Conservation (phyloP, 345 rosid species). For the Brassica incana region DNA sequence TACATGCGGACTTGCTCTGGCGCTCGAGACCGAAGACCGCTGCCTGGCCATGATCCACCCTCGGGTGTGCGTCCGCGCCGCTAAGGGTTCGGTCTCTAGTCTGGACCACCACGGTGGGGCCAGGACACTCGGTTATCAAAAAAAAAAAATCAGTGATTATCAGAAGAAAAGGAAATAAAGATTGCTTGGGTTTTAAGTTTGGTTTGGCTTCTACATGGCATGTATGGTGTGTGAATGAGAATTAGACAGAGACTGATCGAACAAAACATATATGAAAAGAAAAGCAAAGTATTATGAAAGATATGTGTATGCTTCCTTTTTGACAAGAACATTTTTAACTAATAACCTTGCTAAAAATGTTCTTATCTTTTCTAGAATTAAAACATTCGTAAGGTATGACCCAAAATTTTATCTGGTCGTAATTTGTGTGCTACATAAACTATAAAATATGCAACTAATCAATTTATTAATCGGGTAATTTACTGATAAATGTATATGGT, state of each 20-base stretch:
- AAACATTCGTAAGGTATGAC: not conserved
- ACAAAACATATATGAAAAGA: conserved; percentile 20
- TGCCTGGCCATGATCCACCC: no score
- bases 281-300: conserved; percentile 44
- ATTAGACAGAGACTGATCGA: conserved; percentile 21
- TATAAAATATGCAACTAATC: not conserved
- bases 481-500: not conserved
- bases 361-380: not conserved
- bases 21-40: no score
- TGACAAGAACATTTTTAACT: conserved; percentile 5
- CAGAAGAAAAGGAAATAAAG: conserved; percentile 2
- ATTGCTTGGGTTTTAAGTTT: conserved; percentile 73
- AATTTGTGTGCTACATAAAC: not conserved
- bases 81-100: no score
- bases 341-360: not conserved
- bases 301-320: conserved; percentile 28
- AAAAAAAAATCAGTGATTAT: no score
- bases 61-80: no score
- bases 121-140: no score
- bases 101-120: no score
- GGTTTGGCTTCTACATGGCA: conserved; percentile 29
- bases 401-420: conserved; percentile 6
- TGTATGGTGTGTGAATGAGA: conserved; percentile 34
- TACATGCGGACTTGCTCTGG: no score
- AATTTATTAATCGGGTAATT: conserved; percentile 2